These are phyloP conservation scores for Cyclostephanos tholiformis DNA, from an alignment of 108 stramenopile genomes.

Conservation along the genomic window DNA sequence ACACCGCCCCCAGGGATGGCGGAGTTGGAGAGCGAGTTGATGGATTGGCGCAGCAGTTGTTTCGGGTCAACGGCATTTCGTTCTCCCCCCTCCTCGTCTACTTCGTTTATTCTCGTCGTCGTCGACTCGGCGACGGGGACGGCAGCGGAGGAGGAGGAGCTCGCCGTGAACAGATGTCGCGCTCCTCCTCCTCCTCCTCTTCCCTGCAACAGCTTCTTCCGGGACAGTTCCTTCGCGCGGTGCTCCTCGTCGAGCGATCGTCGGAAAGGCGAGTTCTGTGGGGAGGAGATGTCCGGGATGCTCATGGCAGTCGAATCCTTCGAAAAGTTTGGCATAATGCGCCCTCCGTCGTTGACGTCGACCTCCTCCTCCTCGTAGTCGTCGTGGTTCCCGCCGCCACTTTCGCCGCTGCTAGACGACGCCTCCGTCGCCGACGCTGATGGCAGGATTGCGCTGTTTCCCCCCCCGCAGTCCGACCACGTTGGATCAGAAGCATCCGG, in stretches of 20 bases:
- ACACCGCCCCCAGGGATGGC: background rate
- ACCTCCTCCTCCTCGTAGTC: constrained; percentile 1
- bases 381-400: background rate
- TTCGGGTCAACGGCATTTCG: constrained; percentile 1
- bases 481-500: no score
- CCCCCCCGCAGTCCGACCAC: background rate
- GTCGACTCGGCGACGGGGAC: no score
- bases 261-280: constrained; percentile 15
- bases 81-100: background rate
- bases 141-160: no score
- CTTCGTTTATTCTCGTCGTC: no score
- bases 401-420: background rate
- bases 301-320: background rate
- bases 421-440: background rate
- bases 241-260: constrained; percentile 15
- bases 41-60: constrained; percentile 11
- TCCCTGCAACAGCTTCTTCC: background rate
- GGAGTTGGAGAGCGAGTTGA: constrained; percentile 2
- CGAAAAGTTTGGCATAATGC: no score
- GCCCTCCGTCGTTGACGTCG: background rate
- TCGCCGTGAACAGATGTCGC: no score
- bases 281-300: background rate
- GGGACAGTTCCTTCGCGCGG: background rate
- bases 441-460: background rate
- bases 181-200: background rate